phyloP scores from a whole-genome alignment of 78 protist species.

The Dictyostelium brefeldianum region DNA sequence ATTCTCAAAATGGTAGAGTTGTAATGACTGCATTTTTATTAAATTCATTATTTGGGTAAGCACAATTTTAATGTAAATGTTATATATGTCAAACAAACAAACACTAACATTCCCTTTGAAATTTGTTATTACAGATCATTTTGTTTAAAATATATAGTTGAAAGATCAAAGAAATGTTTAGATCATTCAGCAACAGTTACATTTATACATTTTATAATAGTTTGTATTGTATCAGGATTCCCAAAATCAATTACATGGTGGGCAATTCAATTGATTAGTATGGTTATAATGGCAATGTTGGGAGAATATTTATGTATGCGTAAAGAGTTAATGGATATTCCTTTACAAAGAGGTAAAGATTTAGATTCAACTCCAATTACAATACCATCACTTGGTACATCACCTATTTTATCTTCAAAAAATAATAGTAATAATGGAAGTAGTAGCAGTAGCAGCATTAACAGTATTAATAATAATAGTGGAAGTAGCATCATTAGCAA shows the following conservation, averaged over 20 bases:
- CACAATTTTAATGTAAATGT: not conserved
- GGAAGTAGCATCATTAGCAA: not conserved
- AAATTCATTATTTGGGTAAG: constrained; percentile 74
- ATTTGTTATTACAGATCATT: constrained; percentile 22
- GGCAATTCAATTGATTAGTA: constrained; percentile 44
- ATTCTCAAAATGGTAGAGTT: constrained; percentile 49
- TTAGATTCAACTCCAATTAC: constrained; percentile 67
- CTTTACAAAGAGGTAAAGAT: constrained; percentile 48
- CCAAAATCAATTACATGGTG: constrained; percentile 75
- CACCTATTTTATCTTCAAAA: not conserved
- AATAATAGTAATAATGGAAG: constrained; percentile 6
- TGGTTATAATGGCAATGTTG: constrained; percentile 74
- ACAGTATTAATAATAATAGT: not conserved
- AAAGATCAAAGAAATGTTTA: constrained; percentile 79
- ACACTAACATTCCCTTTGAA: not conserved
- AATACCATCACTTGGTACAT: not conserved
- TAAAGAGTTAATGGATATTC: constrained; percentile 81
- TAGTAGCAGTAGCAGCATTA: not conserved
- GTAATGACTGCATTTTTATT: constrained; percentile 21
- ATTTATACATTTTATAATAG: constrained; percentile 68
- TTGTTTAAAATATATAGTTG: constrained; percentile 81
- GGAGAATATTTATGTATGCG: constrained; percentile 85
- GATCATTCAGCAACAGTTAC: constrained; percentile 83
- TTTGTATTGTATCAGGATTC: constrained; percentile 66
- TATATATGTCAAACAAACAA: not conserved